phyloP scores from a whole-genome alignment of 805 yeast species.

The Millerozyma miso region DNA sequence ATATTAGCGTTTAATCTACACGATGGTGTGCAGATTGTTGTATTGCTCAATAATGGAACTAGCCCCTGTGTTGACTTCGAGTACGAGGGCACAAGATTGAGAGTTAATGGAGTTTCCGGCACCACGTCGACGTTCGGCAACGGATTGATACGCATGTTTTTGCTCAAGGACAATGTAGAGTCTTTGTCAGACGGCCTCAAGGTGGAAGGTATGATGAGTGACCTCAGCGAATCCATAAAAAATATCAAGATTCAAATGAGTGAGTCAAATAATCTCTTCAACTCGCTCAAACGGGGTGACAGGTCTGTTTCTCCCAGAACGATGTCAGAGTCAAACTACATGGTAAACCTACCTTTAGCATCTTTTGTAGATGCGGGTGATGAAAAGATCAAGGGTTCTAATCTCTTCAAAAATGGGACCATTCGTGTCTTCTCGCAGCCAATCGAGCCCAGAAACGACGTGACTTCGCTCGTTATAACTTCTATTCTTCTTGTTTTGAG shows the following conservation, averaged over 20 bases:
- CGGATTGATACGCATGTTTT: slow-evolving; percentile 21
- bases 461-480: slow-evolving; percentile 18
- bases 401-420: slow-evolving; percentile 18
- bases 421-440: slow-evolving; percentile 15
- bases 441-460: slow-evolving; percentile 9
- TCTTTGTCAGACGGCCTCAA: slow-evolving; percentile 20
- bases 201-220: slow-evolving; percentile 8
- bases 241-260: slow-evolving; percentile 9
- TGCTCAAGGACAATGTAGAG: slow-evolving; percentile 14
- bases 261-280: slow-evolving; percentile 13
- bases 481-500: slow-evolving; percentile 24
- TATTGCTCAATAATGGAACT: slow-evolving; percentile 24
- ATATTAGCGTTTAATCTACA: slow-evolving; percentile 17
- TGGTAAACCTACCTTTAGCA: slow-evolving; percentile 26
- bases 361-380: slow-evolving; percentile 24
- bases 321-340: slow-evolving; percentile 13
- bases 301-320: slow-evolving; percentile 15
- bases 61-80: slow-evolving; percentile 26
- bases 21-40: slow-evolving; percentile 9
- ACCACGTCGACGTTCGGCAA: slow-evolving; percentile 33
- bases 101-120: slow-evolving; percentile 30
- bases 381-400: slow-evolving; percentile 16
- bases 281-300: slow-evolving; percentile 18
- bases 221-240: slow-evolving; percentile 7
- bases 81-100: slow-evolving; percentile 24